Conservation (phyloP, 2,329 filamentous ascomycete genomes). For the Magnaporthiopsis incrustans region DNA sequence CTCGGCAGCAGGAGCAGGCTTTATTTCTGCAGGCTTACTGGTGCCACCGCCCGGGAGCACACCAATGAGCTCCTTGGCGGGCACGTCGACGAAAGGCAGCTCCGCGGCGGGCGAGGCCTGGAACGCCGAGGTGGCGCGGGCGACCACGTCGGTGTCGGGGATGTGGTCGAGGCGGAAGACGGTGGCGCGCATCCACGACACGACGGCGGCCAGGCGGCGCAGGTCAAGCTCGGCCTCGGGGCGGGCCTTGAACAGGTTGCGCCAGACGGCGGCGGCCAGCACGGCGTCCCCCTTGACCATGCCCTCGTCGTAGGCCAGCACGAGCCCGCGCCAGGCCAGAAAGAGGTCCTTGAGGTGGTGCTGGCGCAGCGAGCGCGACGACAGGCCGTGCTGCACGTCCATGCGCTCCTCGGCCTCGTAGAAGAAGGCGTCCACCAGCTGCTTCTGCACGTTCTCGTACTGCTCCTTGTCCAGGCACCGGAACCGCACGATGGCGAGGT, state of each 20-base stretch:
- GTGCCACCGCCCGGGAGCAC: conserved; percentile 16
- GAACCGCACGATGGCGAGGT: conserved; percentile 76
- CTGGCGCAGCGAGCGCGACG: conserved; percentile 50
- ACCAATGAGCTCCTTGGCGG: conserved; percentile 30
- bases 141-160: conserved; percentile 33
- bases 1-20: conserved; percentile 12
- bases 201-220: conserved; percentile 42
- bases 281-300: conserved; percentile 69
- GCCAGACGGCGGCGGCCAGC: conserved; percentile 78
- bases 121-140: conserved; percentile 29
- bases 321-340: conserved; percentile 80
- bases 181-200: conserved; percentile 46
- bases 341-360: conserved; percentile 81
- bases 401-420: conserved; percentile 80
- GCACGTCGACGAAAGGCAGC: conserved; percentile 30
- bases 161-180: conserved; percentile 41
- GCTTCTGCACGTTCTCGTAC: conserved; percentile 73
- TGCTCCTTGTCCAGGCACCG: conserved; percentile 66
- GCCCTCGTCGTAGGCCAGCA: conserved; percentile 80
- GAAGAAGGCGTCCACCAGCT: conserved; percentile 93
- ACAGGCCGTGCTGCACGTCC: conserved; percentile 68
- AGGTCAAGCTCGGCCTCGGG: conserved; percentile 37
- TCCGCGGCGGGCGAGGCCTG: conserved; percentile 29
- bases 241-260: conserved; percentile 77
- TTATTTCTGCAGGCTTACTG: conserved; percentile 11